phyloP scores from a whole-genome alignment of 768 basidiomycete species.

The Lactarius indigo region DNA sequence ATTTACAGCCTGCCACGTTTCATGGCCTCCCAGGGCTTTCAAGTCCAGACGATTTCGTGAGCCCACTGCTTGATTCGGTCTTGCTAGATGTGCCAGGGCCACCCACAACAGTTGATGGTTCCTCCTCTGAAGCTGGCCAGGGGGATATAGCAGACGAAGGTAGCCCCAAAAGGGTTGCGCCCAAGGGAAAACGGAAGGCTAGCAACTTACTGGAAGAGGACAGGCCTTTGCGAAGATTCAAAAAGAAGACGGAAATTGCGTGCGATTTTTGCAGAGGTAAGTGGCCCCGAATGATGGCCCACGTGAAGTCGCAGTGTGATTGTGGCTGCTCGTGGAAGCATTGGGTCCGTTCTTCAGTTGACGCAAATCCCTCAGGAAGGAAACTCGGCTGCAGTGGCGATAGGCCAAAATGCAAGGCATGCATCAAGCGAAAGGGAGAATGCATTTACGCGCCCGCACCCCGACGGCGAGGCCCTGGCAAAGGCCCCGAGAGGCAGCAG shows the following conservation, averaged over 20 bases:
- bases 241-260: slow-evolving; percentile 56
- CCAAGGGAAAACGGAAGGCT: slow-evolving; percentile 18
- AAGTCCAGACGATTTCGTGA: slow-evolving; percentile 10
- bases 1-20: slow-evolving; percentile 1
- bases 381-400: slow-evolving; percentile 74
- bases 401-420: slow-evolving; percentile 61
- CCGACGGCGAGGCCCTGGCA: slow-evolving; percentile 70
- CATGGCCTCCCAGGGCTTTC: slow-evolving; percentile 5
- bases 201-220: slow-evolving; percentile 1
- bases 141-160: slow-evolving; percentile 11
- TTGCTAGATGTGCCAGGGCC: slow-evolving; percentile 9
- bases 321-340: slow-evolving; percentile 16
- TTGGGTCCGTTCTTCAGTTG: slow-evolving; percentile 13
- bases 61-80: slow-evolving; percentile 16
- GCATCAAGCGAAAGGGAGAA: slow-evolving; percentile 46
- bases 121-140: slow-evolving; percentile 19
- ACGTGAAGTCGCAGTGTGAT: slow-evolving; percentile 8
- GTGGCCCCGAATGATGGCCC: slow-evolving; percentile 26
- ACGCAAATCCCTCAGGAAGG: slow-evolving; percentile 44
- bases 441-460: slow-evolving; percentile 53
- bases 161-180: slow-evolving; percentile 3
- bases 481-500: slow-evolving; percentile 60
- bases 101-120: slow-evolving; percentile 13
- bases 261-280: slow-evolving; percentile 78
- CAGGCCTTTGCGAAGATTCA: slow-evolving; percentile 22